Evolutionary conservation across 2,329 filamentous ascomycete genomes (phyloP).

Genomic region (Trichoderma atrobrunneum): DNA sequence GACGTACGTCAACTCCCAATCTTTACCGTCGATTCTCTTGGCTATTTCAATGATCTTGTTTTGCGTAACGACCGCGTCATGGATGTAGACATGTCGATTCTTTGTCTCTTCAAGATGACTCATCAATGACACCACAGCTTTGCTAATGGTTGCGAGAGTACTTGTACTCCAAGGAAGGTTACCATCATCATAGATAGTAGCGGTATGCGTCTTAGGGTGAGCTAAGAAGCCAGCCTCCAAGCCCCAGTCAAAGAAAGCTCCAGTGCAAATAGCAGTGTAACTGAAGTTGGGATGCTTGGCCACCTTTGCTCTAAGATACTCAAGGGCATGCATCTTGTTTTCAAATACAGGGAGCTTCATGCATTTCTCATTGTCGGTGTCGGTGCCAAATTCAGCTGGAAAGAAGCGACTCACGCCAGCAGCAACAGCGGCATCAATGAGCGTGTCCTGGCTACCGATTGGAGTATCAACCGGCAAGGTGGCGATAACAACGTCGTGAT

Average conservation of each 20-base stretch:
- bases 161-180: not conserved
- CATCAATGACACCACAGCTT: not conserved
- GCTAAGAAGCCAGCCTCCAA: not conserved
- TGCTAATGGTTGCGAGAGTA: not conserved
- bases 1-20: not conserved
- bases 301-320: not conserved
- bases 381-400: not conserved
- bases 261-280: not conserved
- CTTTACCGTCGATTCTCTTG: not conserved
- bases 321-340: not conserved
- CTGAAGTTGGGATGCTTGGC: not conserved
- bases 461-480: not conserved
- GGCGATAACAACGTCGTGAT: not conserved
- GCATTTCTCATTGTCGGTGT: not conserved
- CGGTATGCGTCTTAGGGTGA: not conserved
- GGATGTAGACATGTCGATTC: slow-evolving; percentile 1
- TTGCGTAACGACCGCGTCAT: not conserved
- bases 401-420: not conserved
- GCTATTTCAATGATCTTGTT: not conserved
- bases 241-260: not conserved
- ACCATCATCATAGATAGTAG: not conserved
- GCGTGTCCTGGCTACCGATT: not conserved
- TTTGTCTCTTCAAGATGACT: not conserved
- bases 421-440: slow-evolving; percentile 1
- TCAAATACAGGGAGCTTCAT: slow-evolving; percentile 2